Conservation (phyloP, 1,284 basidiomycete genomes). For the Ustilago sp. region DNA sequence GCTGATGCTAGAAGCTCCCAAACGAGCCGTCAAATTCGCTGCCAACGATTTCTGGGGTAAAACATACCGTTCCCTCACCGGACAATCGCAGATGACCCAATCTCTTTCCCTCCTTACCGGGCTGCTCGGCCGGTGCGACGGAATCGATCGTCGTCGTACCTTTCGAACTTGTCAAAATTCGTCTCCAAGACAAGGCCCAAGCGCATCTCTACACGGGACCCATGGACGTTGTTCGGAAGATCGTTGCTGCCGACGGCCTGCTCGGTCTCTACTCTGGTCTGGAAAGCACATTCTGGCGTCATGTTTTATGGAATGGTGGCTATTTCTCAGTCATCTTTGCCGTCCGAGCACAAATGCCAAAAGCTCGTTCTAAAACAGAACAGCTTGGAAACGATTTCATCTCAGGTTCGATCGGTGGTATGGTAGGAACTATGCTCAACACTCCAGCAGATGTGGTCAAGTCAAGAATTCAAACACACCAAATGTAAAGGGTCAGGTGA, state of each 20-base stretch:
- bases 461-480: conserved; percentile 85
- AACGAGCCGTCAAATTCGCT: conserved; percentile 94
- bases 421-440: conserved; percentile 82
- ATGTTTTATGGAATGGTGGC: conserved; percentile 75
- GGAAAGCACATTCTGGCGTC: conserved; percentile 62
- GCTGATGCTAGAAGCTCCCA: conserved; percentile 93
- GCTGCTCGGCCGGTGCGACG: conserved; percentile 92
- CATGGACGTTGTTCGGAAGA: conserved; percentile 91
- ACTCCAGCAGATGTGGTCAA: conserved; percentile 93
- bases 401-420: conserved; percentile 89
- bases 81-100: conserved; percentile 87
- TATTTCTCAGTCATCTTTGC: conserved; percentile 80
- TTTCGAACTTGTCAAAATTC: conserved; percentile 95
- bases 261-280: conserved; percentile 78
- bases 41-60: conserved; percentile 90
- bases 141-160: conserved; percentile 95
- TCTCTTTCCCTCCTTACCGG: conserved; percentile 87
- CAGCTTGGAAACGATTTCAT: conserved; percentile 91
- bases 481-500: conserved; percentile 70
- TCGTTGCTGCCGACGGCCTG: conserved; percentile 86
- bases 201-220: conserved; percentile 88
- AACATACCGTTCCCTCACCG: conserved; percentile 71
- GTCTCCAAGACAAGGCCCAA: conserved; percentile 86
- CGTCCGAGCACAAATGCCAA: conserved; percentile 82
- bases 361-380: conserved; percentile 76